Conservation (phyloP, 2,329 filamentous ascomycete species). For the Xylaria digitata region DNA sequence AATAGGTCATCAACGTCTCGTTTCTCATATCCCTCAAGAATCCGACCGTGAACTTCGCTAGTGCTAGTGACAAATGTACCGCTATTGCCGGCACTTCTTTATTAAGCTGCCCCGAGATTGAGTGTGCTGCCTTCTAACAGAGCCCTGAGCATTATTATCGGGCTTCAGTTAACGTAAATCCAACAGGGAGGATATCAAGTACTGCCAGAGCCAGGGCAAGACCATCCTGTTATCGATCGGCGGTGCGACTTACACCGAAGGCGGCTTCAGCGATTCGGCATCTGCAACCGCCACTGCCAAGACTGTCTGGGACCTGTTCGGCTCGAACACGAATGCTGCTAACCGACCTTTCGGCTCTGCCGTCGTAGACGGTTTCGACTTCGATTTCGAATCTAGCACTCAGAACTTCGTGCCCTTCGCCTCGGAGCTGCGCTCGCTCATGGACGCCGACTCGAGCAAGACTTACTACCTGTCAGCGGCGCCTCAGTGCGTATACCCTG, state of each 20-base stretch:
- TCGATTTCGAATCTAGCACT: slow-evolving; percentile 75
- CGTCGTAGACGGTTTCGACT: slow-evolving; percentile 79
- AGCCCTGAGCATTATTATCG: slow-evolving; percentile 17
- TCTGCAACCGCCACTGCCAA: slow-evolving; percentile 68
- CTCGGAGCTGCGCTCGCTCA: slow-evolving; percentile 64
- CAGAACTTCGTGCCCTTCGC: slow-evolving; percentile 72
- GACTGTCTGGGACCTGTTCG: slow-evolving; percentile 77
- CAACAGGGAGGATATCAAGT: slow-evolving; percentile 60
- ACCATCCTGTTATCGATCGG: slow-evolving; percentile 79
- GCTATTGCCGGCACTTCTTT: slow-evolving; percentile 68
- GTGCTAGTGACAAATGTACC: slow-evolving; percentile 70
- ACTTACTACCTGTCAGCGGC: slow-evolving; percentile 71
- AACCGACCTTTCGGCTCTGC: slow-evolving; percentile 75
- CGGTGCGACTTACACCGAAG: slow-evolving; percentile 76
- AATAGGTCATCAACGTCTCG: slow-evolving; percentile 70
- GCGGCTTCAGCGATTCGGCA: slow-evolving; percentile 67
- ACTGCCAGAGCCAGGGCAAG: slow-evolving; percentile 75
- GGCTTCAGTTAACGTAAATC: slow-evolving; percentile 18
- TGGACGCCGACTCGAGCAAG: slow-evolving; percentile 64
- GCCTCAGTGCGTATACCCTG: slow-evolving; percentile 76
- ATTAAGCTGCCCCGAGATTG: slow-evolving; percentile 72
- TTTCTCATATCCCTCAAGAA: slow-evolving; percentile 70
- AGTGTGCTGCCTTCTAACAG: slow-evolving; percentile 57
- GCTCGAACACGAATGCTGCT: slow-evolving; percentile 61
- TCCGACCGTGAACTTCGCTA: slow-evolving; percentile 71